Evolutionary conservation across 306 rosid species (phyloP).

Genomic region (Cicer bijugum): DNA sequence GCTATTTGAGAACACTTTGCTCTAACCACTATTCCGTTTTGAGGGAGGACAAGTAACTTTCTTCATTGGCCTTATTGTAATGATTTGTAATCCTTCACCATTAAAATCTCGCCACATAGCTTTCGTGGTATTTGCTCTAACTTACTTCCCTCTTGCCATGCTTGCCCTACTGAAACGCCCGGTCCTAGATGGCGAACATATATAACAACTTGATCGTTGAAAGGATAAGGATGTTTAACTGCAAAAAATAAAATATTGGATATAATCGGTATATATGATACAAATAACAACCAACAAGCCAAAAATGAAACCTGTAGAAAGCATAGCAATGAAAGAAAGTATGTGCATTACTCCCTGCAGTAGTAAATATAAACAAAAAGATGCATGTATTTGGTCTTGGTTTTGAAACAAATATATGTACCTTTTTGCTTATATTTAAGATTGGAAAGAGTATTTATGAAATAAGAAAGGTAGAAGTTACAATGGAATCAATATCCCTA

Average conservation of each 20-base stretch:
- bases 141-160: conserved; percentile 92
- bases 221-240: conserved; percentile 79
- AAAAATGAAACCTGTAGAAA: neutral
- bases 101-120: conserved; percentile 71
- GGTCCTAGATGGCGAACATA: conserved; percentile 76
- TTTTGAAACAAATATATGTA: too few relatives aligned
- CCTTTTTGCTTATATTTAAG: too few relatives aligned
- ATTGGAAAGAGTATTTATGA: too few relatives aligned
- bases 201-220: conserved; percentile 74
- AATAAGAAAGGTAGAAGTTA: neutral
- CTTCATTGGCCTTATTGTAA: conserved; percentile 38
- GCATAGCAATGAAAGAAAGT: neutral
- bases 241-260: conserved; percentile 44
- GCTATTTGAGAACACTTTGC: too few relatives aligned
- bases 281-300: neutral
- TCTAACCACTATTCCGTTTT: neutral
- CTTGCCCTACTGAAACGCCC: conserved; percentile 79
- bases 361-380: too few relatives aligned
- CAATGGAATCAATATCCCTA: neutral
- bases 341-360: neutral
- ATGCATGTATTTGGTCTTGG: too few relatives aligned
- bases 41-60: conserved; percentile 14
- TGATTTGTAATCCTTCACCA: conserved; percentile 65
- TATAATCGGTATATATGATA: neutral
- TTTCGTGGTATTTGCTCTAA: conserved; percentile 77